Percentiles rank a stretch among this genome's conserved stretches.
Conservation (phyloP, 306 rosid species). For the Dryas drummondii region DNA sequence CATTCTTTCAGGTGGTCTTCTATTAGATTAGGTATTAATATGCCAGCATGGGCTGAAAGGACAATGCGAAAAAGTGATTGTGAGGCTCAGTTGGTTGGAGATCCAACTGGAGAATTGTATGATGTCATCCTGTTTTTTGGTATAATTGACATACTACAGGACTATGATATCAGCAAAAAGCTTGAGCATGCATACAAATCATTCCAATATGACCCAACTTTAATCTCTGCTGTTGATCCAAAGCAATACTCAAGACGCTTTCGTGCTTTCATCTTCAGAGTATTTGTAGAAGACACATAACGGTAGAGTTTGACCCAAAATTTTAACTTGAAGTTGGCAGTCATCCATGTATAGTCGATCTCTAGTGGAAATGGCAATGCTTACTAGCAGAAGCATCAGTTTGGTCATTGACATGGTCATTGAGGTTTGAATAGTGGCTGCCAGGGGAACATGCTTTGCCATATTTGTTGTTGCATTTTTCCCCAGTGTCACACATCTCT, state of each 20-base stretch:
- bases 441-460: slow-evolving; percentile 31
- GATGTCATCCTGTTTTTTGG: slow-evolving; percentile 74
- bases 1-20: slow-evolving; percentile 51
- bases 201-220: slow-evolving; percentile 72
- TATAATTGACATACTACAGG: slow-evolving; percentile 94
- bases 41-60: slow-evolving; percentile 85
- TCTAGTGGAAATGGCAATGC: slow-evolving; percentile 29
- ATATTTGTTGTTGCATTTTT: slow-evolving; percentile 22
- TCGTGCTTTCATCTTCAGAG: slow-evolving; percentile 89
- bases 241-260: slow-evolving; percentile 88
- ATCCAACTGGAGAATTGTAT: slow-evolving; percentile 72
- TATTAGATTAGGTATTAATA: slow-evolving; percentile 64
- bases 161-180: slow-evolving; percentile 90
- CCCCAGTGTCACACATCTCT: slow-evolving; percentile 8
- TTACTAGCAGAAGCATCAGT: slow-evolving; percentile 29
- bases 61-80: slow-evolving; percentile 43
- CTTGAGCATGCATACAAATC: slow-evolving; percentile 98
- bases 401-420: slow-evolving; percentile 32
- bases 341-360: slow-evolving; percentile 43
- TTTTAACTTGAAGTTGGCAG: slow-evolving; percentile 32
- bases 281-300: slow-evolving; percentile 83
- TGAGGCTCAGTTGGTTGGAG: slow-evolving; percentile 76
- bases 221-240: slow-evolving; percentile 97
- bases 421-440: slow-evolving; percentile 39
- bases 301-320: slow-evolving; percentile 34